Evolutionary conservation across 352 stramenopile species (phyloP), one percentile per base, ranked within the genome.

Genomic region (Stephanocyclus meneghinianus): DNA sequence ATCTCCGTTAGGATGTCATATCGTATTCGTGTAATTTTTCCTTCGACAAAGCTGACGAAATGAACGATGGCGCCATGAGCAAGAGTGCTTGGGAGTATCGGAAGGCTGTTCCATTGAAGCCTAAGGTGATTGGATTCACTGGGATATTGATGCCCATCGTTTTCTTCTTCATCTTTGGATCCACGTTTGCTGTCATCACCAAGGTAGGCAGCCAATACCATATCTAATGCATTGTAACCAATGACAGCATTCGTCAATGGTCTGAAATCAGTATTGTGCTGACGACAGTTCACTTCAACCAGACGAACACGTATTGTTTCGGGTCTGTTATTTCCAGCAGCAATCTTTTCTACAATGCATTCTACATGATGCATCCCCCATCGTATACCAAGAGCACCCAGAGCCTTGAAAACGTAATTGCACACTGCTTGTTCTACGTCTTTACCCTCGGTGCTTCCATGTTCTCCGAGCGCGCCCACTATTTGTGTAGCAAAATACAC

Each of bases 1-100:
- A 95, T 91, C 67, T 94, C 83, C 9, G 83, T 70, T 63, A 92
- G 70, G 45, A 88, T 59, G 37, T 85, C 60, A 71, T 82, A 80
- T n/a, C 83, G 77, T 44, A 93, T 67, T 15, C 56, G 29, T 47
- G 44, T 70, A n/a, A 98, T 91, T 11, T 87, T 88, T 0, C 94
- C 94, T 76, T 95, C 87, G n/a, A 96, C 93, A 88, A 96, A 92
- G 64, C 96, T 97, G 74, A 97, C 97, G 21, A 97, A 84, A 90
- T 98, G 87, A 81, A 96, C 82, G 94, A 97, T 84, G 83, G 94
- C 82, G 18, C 80, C 86, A 65, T 81, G 65, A 37, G 80, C 79
- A 57, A 75, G 67, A 18, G 79, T 80, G 1, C 51, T 71, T 15
- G 90, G 90, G 42, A 82, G 61, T 48, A 65, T 37, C n/a, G 90